Conservation (phyloP, 305 asterid genomes). For the Andrographis paniculata region DNA sequence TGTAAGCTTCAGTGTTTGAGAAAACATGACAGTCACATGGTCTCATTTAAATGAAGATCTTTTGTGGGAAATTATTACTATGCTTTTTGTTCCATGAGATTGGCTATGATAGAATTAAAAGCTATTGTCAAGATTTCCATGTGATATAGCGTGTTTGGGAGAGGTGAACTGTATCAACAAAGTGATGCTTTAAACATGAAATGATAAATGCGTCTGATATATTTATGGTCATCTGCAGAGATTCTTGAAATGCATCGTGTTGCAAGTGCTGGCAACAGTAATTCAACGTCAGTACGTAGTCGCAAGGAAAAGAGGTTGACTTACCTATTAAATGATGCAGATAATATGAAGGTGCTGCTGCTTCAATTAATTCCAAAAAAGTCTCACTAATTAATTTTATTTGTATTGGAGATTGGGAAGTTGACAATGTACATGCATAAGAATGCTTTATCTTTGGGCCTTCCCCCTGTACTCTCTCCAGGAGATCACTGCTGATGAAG, state of each 20-base stretch:
- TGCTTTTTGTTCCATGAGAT: too few species aligned
- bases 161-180: too few species aligned
- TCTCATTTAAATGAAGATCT: too few species aligned
- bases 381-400: slow-evolving; percentile 10
- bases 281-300: slow-evolving; percentile 52
- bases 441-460: neutral
- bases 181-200: too few species aligned
- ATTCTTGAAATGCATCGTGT: slow-evolving; percentile 39
- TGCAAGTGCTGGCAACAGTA: slow-evolving; percentile 68
- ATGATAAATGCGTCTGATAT: too few species aligned
- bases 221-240: slow-evolving; percentile 19
- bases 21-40: too few species aligned
- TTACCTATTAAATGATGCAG: slow-evolving; percentile 75
- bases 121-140: too few species aligned
- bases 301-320: slow-evolving; percentile 90
- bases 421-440: neutral
- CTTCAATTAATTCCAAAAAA: slow-evolving; percentile 16
- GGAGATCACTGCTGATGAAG: slow-evolving; percentile 18
- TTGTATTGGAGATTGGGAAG: neutral
- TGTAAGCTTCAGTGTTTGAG: too few species aligned
- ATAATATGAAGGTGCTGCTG: slow-evolving; percentile 66
- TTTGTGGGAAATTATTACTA: too few species aligned
- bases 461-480: neutral
- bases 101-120: too few species aligned
- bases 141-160: too few species aligned